Base-by-base conservation (phyloP, 2,329 filamentous ascomycete genomes). In the Xylaria sp. region DNA sequence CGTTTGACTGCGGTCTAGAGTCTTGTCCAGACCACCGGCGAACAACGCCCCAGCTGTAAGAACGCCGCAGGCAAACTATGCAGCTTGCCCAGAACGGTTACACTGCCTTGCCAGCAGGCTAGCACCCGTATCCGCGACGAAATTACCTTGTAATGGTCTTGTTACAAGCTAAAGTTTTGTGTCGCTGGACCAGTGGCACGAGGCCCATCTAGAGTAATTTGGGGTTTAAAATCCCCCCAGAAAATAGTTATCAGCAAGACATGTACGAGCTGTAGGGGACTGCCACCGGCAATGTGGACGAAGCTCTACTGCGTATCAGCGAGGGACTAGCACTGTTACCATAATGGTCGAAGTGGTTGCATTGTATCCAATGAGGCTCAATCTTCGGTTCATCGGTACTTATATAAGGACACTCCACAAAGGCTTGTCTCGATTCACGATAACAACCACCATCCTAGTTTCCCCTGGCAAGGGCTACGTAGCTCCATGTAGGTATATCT, bases 1-100 rank as follows among this genome's bases (percentile, higher is more conserved):
- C 46, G 39, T 43, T 25, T 25, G 41, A 39, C 43, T 56, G 28
- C 30, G 59, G 65, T 48, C 62, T 65, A 62, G 61, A 65, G 55
- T 46, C 4, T 60, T 36, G 60, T 66, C 68, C 62, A 70, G 68
- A 65, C 68, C 66, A 48, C 53, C 36, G 50, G 30, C 45, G 34
- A 45, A 59, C 45, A 50, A 50, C 63, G 48, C 58, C 60, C 60
- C 60, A 50, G 63, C 58, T 63, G 59, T 57, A 43, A 28, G 43
- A 45, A 66, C 46, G 13, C 68, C 52, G 60, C 60, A 61, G 58
- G 18, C 48, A 46, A 46, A 32, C 20, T 8, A 50, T 65, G 65
- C 58, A 63, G 61, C 65, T 61, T 65, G 61, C 56, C 23, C 34
- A 58, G 23, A 52, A 58, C 41, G 23, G 66, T 65, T 52, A 65